Conservation (phyloP, 1,139 yeast genomes). For the Zygosaccharomyces sapae region DNA sequence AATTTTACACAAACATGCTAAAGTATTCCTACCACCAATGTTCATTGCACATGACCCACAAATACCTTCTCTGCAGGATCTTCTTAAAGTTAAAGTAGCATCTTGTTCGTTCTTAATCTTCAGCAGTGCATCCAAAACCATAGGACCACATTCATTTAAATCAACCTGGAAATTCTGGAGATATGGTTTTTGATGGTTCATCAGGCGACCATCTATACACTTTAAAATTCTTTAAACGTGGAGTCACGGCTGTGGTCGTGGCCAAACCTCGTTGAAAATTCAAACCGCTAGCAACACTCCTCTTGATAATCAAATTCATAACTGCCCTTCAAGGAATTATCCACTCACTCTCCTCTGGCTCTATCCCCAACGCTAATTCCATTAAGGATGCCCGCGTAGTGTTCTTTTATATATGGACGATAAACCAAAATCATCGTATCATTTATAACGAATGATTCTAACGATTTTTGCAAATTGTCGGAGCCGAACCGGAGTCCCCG, state of each 20-base stretch:
- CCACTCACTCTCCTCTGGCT: neutral
- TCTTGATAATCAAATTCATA: constrained; percentile 16
- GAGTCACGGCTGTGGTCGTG: constrained; percentile 39
- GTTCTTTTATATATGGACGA: neutral
- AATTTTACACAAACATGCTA: constrained; percentile 94
- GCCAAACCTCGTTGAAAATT: constrained; percentile 31
- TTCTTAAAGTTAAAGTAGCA: constrained; percentile 89
- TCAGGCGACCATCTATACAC: constrained; percentile 99
- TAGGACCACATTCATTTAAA: constrained; percentile 91
- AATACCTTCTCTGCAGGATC: constrained; percentile 99
- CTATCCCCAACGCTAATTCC: neutral
- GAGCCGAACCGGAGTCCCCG: constrained; percentile 10
- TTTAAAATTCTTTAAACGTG: constrained; percentile 76
- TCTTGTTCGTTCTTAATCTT: constrained; percentile 97
- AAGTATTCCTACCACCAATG: constrained; percentile 94
- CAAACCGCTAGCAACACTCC: constrained; percentile 14
- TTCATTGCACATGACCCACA: constrained; percentile 99
- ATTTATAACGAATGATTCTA: neutral
- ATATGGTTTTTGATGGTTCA: constrained; percentile 85
- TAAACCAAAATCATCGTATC: neutral
- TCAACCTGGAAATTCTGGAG: constrained; percentile 82
- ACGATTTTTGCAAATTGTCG: constrained; percentile 7
- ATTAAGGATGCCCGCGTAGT: neutral
- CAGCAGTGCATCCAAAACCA: constrained; percentile 92
- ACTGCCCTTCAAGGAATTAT: neutral